Evolutionary conservation across 1,284 basidiomycete species (phyloP).

Genomic region (Cryptococcus sp.): DNA sequence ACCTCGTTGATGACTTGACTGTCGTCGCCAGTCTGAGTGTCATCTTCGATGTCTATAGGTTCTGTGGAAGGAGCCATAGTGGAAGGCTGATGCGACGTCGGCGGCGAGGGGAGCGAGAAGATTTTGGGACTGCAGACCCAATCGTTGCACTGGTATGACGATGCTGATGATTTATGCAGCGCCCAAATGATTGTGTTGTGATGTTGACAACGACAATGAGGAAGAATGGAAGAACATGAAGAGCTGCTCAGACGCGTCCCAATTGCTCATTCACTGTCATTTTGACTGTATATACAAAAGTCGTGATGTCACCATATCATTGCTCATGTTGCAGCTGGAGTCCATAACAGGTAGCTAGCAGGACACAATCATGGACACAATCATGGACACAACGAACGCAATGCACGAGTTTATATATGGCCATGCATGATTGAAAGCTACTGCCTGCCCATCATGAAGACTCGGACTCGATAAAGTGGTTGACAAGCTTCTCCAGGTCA

Average conservation of each 20-base stretch:
- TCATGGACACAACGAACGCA: background rate
- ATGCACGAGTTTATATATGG: background rate
- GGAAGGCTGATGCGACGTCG: background rate
- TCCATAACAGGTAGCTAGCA: background rate
- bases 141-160: no score
- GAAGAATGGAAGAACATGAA: background rate
- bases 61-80: slow-evolving; percentile 39
- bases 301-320: slow-evolving; percentile 7
- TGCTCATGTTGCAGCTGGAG: background rate
- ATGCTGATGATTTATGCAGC: no score
- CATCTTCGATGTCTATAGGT: slow-evolving; percentile 61
- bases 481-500: slow-evolving; percentile 90
- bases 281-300: background rate
- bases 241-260: background rate
- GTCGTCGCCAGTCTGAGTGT: slow-evolving; percentile 55
- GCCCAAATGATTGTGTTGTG: no score
- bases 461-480: slow-evolving; percentile 45
- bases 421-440: no score
- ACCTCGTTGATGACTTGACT: slow-evolving; percentile 93
- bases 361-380: background rate
- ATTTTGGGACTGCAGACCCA: no score
- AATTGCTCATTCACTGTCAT: background rate
- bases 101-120: no score
- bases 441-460: no score
- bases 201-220: no score